Conservation (phyloP, 768 basidiomycete genomes). For the Harrya chromipes region DNA sequence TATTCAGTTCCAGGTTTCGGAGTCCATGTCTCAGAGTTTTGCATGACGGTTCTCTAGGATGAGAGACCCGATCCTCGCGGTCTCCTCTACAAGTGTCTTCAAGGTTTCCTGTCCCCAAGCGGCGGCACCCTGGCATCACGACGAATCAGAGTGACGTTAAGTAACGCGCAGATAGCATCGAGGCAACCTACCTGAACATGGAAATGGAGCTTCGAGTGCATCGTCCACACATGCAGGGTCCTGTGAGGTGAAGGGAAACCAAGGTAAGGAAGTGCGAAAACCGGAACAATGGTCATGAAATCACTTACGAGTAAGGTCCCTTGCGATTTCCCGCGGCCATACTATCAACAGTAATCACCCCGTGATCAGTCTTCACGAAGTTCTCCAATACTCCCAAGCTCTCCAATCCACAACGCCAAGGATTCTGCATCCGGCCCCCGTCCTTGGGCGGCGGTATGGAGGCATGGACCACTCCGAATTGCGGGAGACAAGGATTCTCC, state of each 20-base stretch:
- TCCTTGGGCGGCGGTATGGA: neutral
- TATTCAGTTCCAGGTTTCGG: too few relatives aligned
- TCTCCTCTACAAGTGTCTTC: slow-evolving; percentile 14
- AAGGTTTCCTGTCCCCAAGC: slow-evolving; percentile 20
- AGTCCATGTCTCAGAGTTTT: too few relatives aligned
- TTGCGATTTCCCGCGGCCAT: slow-evolving; percentile 11
- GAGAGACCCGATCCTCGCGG: slow-evolving; percentile 13
- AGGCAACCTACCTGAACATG: slow-evolving; percentile 12
- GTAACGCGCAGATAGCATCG: too few relatives aligned
- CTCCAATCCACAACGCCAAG: slow-evolving; percentile 12
- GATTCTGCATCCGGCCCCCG: neutral
- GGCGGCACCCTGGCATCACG: slow-evolving; percentile 11
- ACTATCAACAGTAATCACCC: neutral
- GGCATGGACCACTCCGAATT: neutral
- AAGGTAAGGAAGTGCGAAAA: neutral
- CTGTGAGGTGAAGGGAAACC: neutral
- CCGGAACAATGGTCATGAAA: neutral
- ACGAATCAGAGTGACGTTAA: neutral
- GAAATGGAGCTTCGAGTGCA: slow-evolving; percentile 15
- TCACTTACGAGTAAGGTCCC: slow-evolving; percentile 8
- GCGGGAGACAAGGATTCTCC: slow-evolving; percentile 14
- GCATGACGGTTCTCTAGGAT: neutral
- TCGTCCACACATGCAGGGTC: slow-evolving; percentile 16
- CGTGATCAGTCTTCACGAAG: slow-evolving; percentile 5
- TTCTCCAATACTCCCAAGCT: slow-evolving; percentile 16